Percentiles rank a stretch among this genome's conserved stretches.
These are phyloP conservation scores for Quercus phellos DNA, from an alignment of 331 rosid genomes.

Conservation along the genomic window DNA sequence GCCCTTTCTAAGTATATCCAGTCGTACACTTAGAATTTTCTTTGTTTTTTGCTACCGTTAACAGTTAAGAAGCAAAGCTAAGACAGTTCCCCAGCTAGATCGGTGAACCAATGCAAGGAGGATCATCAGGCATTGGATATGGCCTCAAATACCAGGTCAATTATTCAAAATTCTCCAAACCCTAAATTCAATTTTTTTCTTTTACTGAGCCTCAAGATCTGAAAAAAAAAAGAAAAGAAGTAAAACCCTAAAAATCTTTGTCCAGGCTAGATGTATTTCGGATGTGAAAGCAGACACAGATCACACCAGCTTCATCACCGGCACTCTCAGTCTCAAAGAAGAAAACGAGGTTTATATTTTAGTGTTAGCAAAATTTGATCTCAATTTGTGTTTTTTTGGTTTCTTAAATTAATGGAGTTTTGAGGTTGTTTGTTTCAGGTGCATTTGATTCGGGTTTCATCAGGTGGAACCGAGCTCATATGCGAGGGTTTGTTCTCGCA, in stretches of 20 bases:
- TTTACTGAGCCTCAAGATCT: background rate
- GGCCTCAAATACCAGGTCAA: constrained; percentile 90
- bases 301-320: constrained; percentile 89
- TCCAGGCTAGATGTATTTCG: constrained; percentile 88
- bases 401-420: constrained; percentile 13
- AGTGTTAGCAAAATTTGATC: no score
- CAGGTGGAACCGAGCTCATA: constrained; percentile 80
- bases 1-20: no score
- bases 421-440: constrained; percentile 41
- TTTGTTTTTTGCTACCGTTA: no score
- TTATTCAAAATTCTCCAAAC: constrained; percentile 11
- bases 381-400: background rate
- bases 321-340: constrained; percentile 91
- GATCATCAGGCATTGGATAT: constrained; percentile 87
- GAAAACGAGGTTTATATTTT: constrained; percentile 73
- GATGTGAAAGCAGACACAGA: constrained; percentile 93
- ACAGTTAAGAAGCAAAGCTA: background rate
- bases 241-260: background rate
- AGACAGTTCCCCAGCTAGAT: background rate
- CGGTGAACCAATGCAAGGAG: constrained; percentile 77
- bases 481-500: constrained; percentile 98
- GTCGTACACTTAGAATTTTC: no score
- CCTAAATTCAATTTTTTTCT: background rate
- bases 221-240: no score
- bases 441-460: constrained; percentile 87